phyloP scores from a whole-genome alignment of 805 yeast species.

The Myxozyma sirexii region DNA sequence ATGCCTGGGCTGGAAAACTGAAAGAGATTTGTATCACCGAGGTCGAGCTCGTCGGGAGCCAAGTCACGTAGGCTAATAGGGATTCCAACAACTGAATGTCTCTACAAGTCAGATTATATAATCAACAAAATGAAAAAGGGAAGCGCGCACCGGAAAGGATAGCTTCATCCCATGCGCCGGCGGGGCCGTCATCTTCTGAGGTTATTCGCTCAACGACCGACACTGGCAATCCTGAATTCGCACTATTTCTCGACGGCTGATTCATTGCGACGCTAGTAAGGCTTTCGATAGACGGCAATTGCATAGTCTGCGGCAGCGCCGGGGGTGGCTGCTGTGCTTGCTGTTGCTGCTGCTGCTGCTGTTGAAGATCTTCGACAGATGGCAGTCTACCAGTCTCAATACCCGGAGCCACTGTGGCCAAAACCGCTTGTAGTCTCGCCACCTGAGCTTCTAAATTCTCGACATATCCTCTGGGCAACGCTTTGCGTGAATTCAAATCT shows the following conservation, averaged over 20 bases:
- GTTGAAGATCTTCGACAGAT: conserved; percentile 2
- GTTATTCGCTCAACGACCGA: conserved; percentile 19
- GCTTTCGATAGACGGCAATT: conserved; percentile 27
- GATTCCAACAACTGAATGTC: conserved; percentile 18
- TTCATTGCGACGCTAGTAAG: conserved; percentile 16
- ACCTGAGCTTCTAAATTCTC: conserved; percentile 28
- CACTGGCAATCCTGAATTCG: conserved; percentile 22
- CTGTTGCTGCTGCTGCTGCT: conserved; percentile 17
- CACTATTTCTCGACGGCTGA: background rate
- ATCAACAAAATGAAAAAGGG: background rate
- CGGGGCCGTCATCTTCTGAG: background rate
- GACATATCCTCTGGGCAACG: conserved; percentile 33
- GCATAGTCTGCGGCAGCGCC: conserved; percentile 4
- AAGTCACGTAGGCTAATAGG: conserved; percentile 23
- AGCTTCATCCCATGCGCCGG: conserved; percentile 29
- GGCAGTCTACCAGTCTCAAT: conserved; percentile 21
- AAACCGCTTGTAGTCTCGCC: background rate
- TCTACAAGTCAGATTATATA: background rate
- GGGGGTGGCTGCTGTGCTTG: conserved; percentile 10
- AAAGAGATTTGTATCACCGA: conserved; percentile 22
- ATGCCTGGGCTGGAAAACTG: conserved; percentile 4
- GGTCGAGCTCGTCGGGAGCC: conserved; percentile 16
- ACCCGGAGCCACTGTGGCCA: conserved; percentile 13
- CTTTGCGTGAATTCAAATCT: conserved; percentile 30
- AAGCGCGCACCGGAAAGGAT: conserved; percentile 19